Conservation (phyloP, 2,329 filamentous ascomycete species). For the Sporothrix euskadiensis region DNA sequence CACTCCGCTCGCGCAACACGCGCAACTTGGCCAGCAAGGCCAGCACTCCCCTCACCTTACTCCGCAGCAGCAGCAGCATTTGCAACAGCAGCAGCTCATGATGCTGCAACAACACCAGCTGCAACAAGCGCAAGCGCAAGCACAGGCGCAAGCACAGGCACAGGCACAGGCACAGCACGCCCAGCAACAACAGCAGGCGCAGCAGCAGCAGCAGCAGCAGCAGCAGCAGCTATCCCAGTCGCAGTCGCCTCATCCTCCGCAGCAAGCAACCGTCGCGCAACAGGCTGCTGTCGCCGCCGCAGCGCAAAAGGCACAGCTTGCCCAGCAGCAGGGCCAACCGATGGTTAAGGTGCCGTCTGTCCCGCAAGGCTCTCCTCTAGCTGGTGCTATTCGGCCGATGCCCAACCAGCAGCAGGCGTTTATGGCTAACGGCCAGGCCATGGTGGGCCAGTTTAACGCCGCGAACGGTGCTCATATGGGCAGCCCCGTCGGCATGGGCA, state of each 20-base stretch:
- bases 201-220: constrained; percentile 36
- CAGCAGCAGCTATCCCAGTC: constrained; percentile 44
- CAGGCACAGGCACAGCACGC: constrained; percentile 31
- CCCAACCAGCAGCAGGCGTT: constrained; percentile 57
- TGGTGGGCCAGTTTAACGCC: constrained; percentile 53
- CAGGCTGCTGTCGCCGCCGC: constrained; percentile 22
- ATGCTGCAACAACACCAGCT: constrained; percentile 47
- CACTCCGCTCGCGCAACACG: constrained; percentile 23
- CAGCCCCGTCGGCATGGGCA: constrained; percentile 51
- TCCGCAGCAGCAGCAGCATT: constrained; percentile 43
- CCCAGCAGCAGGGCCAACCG: constrained; percentile 32
- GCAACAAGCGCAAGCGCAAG: constrained; percentile 52
- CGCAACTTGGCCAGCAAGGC: constrained; percentile 31
- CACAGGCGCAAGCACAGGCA: constrained; percentile 37
- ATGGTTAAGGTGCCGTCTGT: constrained; percentile 32
- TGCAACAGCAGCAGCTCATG: constrained; percentile 39
- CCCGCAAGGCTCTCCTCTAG: constrained; percentile 39
- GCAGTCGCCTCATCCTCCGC: constrained; percentile 30
- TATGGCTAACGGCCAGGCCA: constrained; percentile 54
- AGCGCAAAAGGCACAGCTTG: constrained; percentile 36
- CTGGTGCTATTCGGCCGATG: constrained; percentile 42
- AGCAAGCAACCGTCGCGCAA: constrained; percentile 45
- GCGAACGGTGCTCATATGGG: constrained; percentile 48
- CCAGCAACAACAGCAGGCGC: constrained; percentile 26
- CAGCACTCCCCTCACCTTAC: constrained; percentile 23